Percentiles rank a stretch among this genome's conserved stretches.
phyloP scores from a whole-genome alignment of 345 rosid genomes.

The Toxicodendron radicans region DNA sequence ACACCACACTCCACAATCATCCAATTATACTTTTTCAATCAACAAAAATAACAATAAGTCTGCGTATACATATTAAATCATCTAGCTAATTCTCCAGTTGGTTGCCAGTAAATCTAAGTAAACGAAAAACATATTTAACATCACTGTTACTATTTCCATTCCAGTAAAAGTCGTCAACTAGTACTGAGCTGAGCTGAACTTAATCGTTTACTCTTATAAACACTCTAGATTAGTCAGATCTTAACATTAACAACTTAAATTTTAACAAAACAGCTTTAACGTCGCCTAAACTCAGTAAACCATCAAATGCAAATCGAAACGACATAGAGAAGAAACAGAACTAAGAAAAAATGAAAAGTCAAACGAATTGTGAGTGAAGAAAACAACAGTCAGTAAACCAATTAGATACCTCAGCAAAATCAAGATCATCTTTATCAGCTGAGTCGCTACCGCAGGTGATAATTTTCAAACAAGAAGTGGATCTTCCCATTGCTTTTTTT shows the following conservation, averaged over 20 bases:
- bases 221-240: slow-evolving; percentile 9
- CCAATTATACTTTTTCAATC: not conserved
- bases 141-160: no score
- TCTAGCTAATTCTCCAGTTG: not conserved
- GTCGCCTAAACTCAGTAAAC: not conserved
- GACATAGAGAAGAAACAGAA: slow-evolving; percentile 1
- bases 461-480: slow-evolving; percentile 74
- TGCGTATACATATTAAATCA: not conserved
- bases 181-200: not conserved
- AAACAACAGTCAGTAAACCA: not conserved
- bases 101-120: not conserved
- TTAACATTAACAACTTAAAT: not conserved
- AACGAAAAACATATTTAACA: no score
- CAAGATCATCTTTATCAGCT: slow-evolving; percentile 45
- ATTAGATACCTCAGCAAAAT: slow-evolving; percentile 44
- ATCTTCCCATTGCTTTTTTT: slow-evolving; percentile 27
- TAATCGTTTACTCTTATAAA: not conserved
- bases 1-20: not conserved
- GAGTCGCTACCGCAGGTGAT: slow-evolving; percentile 69
- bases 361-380: not conserved
- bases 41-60: not conserved
- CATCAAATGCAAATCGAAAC: slow-evolving; percentile 16
- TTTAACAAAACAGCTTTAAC: not conserved
- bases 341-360: not conserved
- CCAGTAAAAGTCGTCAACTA: not conserved